Conservation (phyloP, 169 alveolate genomes). For the Plasmodium gonderi region DNA sequence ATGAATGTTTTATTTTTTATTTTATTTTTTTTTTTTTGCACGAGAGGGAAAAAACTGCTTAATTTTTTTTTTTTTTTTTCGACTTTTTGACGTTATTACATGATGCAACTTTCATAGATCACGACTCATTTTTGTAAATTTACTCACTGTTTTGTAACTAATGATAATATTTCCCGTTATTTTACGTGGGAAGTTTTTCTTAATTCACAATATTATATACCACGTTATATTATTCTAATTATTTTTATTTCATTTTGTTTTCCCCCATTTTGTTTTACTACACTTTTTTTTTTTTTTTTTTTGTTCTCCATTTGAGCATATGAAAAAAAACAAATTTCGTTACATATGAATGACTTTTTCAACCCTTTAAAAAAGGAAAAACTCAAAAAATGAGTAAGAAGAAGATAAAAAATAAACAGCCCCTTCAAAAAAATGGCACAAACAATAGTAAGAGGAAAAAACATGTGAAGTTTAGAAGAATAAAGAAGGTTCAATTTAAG, state of each 20-base stretch:
- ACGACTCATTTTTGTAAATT: too few species aligned
- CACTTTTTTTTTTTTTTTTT: background rate
- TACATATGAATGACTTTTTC: background rate
- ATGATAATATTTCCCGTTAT: background rate
- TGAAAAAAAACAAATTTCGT: background rate
- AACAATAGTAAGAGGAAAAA: background rate
- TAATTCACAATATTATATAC: too few species aligned
- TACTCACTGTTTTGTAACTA: background rate
- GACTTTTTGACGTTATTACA: too few species aligned
- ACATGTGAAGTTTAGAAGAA: slow-evolving; percentile 56
- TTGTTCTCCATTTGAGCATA: background rate
- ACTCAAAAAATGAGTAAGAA: background rate
- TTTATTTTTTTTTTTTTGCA: too few species aligned
- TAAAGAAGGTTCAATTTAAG: slow-evolving; percentile 43
- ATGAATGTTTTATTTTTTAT: too few species aligned
- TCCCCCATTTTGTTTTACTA: too few species aligned
- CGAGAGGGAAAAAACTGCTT: too few species aligned
- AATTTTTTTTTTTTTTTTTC: too few species aligned
- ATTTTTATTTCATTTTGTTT: background rate
- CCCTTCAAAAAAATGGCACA: background rate
- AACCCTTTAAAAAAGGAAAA: background rate
- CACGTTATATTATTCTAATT: background rate
- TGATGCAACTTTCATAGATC: too few species aligned
- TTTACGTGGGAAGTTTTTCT: too few species aligned
- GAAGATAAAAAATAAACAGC: background rate